Evolutionary conservation across 176 grass and related monocot genomes (phyloP).

Genomic region (Avena sativa): DNA sequence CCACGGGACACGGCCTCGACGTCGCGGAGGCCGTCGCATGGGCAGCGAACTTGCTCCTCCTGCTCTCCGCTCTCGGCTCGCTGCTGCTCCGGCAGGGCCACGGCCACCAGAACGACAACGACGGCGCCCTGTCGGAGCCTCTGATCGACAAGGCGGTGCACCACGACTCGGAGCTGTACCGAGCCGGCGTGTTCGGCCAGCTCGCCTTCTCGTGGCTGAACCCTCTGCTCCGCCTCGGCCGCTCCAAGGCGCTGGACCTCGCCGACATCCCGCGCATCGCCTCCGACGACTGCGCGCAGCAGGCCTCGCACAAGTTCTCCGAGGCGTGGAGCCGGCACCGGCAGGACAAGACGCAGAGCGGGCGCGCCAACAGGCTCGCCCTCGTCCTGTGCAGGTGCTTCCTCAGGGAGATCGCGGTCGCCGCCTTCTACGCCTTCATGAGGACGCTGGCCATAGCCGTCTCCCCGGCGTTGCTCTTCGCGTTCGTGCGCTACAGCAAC

Average conservation of each 20-base stretch:
- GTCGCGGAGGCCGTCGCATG: conserved; percentile 59
- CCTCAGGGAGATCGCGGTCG: conserved; percentile 61
- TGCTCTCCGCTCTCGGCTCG: conserved; percentile 47
- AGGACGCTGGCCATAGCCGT: conserved; percentile 50
- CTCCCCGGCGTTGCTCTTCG: conserved; percentile 70
- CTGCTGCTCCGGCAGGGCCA: background rate
- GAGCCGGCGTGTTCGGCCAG: conserved; percentile 57
- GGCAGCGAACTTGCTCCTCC: conserved; percentile 62
- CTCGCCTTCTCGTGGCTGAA: conserved; percentile 89
- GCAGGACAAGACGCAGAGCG: conserved; percentile 51
- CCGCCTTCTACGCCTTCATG: conserved; percentile 69
- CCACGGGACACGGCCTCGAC: conserved; percentile 6
- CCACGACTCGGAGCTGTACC: conserved; percentile 44
- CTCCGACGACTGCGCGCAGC: conserved; percentile 58
- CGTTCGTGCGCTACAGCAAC: conserved; percentile 68
- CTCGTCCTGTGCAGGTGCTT: conserved; percentile 60
- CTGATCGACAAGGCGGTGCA: conserved; percentile 45
- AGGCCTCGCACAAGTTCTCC: conserved; percentile 51
- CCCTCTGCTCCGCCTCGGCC: conserved; percentile 69
- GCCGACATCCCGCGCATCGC: conserved; percentile 70
- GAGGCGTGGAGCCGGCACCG: conserved; percentile 56
- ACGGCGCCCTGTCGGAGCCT: conserved; percentile 49
- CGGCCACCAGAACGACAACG: background rate
- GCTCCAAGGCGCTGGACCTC: conserved; percentile 67
- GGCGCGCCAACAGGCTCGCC: conserved; percentile 46